Percentiles rank a stretch among this genome's conserved stretches.
phyloP scores from a whole-genome alignment of 345 rosid species.

The Cardamine occulta region DNA sequence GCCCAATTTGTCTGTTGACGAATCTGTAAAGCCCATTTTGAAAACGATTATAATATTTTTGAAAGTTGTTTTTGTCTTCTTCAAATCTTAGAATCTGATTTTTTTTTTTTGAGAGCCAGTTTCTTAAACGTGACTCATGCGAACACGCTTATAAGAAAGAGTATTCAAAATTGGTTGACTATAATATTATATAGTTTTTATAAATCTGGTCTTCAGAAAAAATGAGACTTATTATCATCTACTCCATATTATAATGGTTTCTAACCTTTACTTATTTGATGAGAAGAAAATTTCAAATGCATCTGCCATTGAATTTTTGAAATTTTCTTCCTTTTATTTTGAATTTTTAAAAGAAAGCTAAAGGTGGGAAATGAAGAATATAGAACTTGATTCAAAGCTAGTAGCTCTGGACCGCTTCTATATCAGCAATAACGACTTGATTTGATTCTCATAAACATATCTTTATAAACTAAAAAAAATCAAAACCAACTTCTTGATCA shows the following conservation, averaged over 20 bases:
- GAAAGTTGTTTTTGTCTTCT: conserved; percentile 8
- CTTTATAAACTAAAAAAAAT: neutral
- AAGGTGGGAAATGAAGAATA: conserved; percentile 20
- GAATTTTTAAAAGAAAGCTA: conserved; percentile 13
- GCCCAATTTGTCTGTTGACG: conserved; percentile 41
- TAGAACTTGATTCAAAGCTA: conserved; percentile 39
- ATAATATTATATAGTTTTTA: neutral
- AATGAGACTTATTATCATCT: neutral
- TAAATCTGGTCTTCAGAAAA: conserved; percentile 8
- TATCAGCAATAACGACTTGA: conserved; percentile 14
- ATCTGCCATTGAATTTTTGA: neutral
- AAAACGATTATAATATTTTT: neutral
- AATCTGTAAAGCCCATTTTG: conserved; percentile 43
- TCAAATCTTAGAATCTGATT: conserved; percentile 9
- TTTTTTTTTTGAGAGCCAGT: conserved; percentile 9
- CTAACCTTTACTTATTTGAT: neutral
- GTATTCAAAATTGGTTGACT: neutral
- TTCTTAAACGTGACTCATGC: conserved; percentile 33
- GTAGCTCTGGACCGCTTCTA: conserved; percentile 25
- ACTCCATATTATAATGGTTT: neutral
- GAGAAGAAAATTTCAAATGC: conserved; percentile 24
- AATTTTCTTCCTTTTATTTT: conserved; percentile 5
- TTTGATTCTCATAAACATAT: conserved; percentile 16
- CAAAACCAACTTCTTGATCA: neutral
- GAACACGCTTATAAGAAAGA: conserved; percentile 25